Conservation (phyloP, 1,284 basidiomycete genomes). For the Melampsora larici-populina region DNA sequence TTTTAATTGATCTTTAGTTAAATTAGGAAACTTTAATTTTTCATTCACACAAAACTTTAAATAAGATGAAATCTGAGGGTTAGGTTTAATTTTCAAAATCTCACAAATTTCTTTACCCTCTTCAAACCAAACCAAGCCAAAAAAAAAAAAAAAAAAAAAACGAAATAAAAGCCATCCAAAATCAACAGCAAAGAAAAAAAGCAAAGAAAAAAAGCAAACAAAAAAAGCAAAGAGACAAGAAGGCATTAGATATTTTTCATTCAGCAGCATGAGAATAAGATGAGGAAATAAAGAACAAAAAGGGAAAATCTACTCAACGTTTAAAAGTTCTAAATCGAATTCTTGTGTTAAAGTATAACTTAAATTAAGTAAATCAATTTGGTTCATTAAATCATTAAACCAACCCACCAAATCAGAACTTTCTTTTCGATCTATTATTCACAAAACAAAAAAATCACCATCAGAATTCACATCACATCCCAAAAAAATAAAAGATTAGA, state of each 20-base stretch:
- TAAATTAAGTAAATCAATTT: constrained; percentile 18
- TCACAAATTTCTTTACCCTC: constrained; percentile 40
- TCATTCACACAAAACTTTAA: constrained; percentile 5
- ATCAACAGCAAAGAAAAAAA: no score
- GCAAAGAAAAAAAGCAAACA: background rate
- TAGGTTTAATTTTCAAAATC: constrained; percentile 26
- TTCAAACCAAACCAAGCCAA: no score
- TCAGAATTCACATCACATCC: no score
- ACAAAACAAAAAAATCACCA: no score
- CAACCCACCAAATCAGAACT: constrained; percentile 55
- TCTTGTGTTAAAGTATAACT: no score
- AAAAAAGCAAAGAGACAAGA: background rate
- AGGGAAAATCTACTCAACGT: constrained; percentile 14
- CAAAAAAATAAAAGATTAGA: no score
- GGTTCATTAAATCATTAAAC: constrained; percentile 21
- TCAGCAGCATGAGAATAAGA: no score
- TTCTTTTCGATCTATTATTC: background rate
- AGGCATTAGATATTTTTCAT: no score
- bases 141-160: no score
- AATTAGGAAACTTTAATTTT: constrained; percentile 26
- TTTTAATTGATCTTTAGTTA: constrained; percentile 5
- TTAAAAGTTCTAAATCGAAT: constrained; percentile 16
- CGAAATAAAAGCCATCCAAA: no score
- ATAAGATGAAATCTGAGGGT: constrained; percentile 10
- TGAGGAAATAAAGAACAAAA: background rate